phyloP scores from a whole-genome alignment of 345 rosid genomes.

The Eucalyptus marginata region DNA sequence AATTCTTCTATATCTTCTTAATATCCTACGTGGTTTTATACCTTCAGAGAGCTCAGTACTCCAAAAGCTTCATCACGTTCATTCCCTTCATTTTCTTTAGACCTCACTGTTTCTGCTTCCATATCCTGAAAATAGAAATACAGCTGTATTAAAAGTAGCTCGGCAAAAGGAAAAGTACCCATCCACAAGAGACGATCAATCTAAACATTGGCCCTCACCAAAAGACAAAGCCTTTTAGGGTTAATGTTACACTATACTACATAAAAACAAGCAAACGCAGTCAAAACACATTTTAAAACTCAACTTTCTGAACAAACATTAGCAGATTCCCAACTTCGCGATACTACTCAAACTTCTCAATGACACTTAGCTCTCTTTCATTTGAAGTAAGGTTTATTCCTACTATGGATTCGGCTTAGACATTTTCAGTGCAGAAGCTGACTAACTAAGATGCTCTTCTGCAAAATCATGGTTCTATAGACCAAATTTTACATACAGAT shows the following conservation, averaged over 20 bases:
- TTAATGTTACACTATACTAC: neutral
- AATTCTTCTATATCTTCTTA: neutral
- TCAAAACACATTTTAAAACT: neutral
- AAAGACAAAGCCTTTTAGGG: neutral
- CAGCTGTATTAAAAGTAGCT: neutral
- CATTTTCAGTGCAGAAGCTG: neutral
- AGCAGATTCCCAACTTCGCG: neutral
- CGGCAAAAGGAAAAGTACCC: neutral
- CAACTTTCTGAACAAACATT: neutral
- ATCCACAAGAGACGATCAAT: neutral
- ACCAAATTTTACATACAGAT: neutral
- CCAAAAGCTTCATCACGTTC: conserved; percentile 37
- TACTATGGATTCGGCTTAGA: neutral
- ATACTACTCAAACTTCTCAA: neutral
- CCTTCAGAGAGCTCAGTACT: conserved; percentile 57
- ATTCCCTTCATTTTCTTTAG: conserved; percentile 27
- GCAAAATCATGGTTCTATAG: neutral
- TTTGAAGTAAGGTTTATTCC: neutral
- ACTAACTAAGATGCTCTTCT: neutral
- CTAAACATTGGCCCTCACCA: neutral
- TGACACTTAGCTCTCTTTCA: neutral
- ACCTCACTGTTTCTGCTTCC: conserved; percentile 43
- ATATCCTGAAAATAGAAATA: conserved; percentile 32
- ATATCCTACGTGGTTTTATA: neutral
- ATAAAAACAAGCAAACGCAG: neutral